Evolutionary conservation across 371 early-diverging fungal species (phyloP).

Genomic region (Mortierella sp.): DNA sequence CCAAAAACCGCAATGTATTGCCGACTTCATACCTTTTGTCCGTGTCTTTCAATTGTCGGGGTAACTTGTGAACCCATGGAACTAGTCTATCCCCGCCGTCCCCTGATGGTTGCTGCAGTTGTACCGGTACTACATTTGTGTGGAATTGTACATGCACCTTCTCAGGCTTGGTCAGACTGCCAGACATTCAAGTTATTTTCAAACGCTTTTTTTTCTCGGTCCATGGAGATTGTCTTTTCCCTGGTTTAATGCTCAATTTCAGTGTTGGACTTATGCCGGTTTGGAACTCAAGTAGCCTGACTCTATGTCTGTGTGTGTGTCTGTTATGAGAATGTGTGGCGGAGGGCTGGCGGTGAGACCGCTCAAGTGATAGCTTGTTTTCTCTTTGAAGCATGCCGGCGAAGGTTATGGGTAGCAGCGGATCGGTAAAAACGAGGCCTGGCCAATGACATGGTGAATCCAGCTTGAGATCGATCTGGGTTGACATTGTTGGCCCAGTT

Average conservation of each 20-base stretch:
- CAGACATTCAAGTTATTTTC: neutral
- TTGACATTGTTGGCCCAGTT: neutral
- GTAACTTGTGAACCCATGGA: neutral
- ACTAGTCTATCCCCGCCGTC: neutral
- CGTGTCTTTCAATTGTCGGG: constrained; percentile 13
- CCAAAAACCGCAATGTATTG: constrained; percentile 16
- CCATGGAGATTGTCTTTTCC: neutral
- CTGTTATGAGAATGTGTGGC: neutral
- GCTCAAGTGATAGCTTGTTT: neutral
- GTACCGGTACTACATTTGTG: neutral
- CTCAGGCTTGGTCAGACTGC: neutral
- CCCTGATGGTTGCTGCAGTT: neutral
- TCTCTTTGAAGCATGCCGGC: neutral
- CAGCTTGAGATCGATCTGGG: neutral
- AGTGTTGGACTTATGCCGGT: neutral
- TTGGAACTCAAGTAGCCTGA: neutral
- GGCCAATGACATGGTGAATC: neutral
- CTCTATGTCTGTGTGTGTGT: neutral
- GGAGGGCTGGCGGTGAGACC: neutral
- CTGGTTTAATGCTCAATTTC: neutral
- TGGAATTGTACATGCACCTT: neutral
- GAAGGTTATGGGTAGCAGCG: too few relatives aligned
- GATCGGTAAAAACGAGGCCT: neutral
- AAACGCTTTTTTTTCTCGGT: neutral
- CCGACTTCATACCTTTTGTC: constrained; percentile 4